phyloP scores from a whole-genome alignment of 2,329 filamentous ascomycete species.

The Coniochaeta prunicola region DNA sequence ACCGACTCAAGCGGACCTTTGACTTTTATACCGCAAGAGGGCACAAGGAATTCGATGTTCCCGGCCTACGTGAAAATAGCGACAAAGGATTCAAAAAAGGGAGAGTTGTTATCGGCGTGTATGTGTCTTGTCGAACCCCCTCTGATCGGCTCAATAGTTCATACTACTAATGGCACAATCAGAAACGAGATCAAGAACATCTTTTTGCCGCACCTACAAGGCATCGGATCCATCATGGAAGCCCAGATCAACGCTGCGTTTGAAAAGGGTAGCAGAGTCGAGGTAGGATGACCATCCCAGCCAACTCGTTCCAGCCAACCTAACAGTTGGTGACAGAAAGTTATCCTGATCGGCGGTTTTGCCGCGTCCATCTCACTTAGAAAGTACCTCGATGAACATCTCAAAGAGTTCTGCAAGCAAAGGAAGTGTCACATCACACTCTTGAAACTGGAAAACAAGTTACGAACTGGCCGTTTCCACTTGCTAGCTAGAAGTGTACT shows the following conservation, averaged over 20 bases:
- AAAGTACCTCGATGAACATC: constrained; percentile 12
- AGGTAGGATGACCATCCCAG: neutral
- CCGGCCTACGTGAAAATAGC: constrained; percentile 6
- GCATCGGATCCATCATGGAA: neutral
- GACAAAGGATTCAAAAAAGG: constrained; percentile 5
- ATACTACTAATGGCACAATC: neutral
- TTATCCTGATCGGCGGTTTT: constrained; percentile 24
- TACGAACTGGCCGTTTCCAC: neutral
- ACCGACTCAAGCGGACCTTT: constrained; percentile 10
- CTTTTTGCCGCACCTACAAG: constrained; percentile 8
- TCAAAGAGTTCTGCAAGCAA: constrained; percentile 2
- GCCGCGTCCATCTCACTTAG: constrained; percentile 18
- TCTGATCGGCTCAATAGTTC: neutral
- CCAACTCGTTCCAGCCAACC: neutral
- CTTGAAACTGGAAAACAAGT: constrained; percentile 2
- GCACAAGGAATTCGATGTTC: constrained; percentile 3
- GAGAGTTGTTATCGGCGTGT: neutral
- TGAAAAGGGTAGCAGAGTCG: constrained; percentile 5
- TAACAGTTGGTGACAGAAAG: constrained; percentile 14
- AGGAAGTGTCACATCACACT: constrained; percentile 3
- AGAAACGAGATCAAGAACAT: constrained; percentile 9
- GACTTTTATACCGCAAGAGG: constrained; percentile 7
- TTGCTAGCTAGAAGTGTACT: neutral
- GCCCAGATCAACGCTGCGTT: constrained; percentile 4
- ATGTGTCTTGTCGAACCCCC: neutral